Base-by-base conservation (phyloP, 139 green algal species). In the Pseudopediastrum boryanum region DNA sequence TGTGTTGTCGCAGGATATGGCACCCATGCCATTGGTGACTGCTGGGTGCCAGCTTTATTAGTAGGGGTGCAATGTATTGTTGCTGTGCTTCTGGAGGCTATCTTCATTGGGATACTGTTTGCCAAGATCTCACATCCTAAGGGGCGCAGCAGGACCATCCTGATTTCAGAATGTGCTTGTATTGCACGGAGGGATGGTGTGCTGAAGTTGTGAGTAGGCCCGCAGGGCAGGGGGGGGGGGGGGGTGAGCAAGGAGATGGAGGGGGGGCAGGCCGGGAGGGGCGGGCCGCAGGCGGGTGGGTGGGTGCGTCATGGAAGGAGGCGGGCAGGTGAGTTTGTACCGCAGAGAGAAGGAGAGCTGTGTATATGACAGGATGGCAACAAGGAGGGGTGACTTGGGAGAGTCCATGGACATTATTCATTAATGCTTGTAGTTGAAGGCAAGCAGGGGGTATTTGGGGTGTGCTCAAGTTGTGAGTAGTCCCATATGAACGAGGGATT, bases 41-140 rank as follows among this genome's bases (percentile, higher is more conserved):
- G 94, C 86, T 94, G 87, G 89, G 10, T 84, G 16, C 73, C 89
- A 0, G 82, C 86, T 0, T 81, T 83, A 62, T 4, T 95, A 33
- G 83, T 97, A 33, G 81, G 82, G 4, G 67, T 93, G 1, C 94
- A 97, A 76, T 90, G 83, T n/a, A 78, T 97, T 33, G 58, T 83
- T 27, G 83, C 82, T 0, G 68, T 94, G 68, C 79, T 97, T 51
- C 68, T 96, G 72, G 88, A 97, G 64, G 87, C 89, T 38, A 68
- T 96, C 4, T 89, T 90, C 56, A 78, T 97, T 23, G 94, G 94
- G 52, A 91, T 97, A 58, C 80, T 95, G 7, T 96, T 97, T 82
- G 90, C 90, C 25, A 87, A 87, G 71, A 87, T 97, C 81, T 84
- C 65, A 25, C 91, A 96, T 84, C 92, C 94, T 62, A 94, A 95